phyloP scores from a whole-genome alignment of 495 filamentous ascomycete species.

The Pyrenopolyporus hunteri region DNA sequence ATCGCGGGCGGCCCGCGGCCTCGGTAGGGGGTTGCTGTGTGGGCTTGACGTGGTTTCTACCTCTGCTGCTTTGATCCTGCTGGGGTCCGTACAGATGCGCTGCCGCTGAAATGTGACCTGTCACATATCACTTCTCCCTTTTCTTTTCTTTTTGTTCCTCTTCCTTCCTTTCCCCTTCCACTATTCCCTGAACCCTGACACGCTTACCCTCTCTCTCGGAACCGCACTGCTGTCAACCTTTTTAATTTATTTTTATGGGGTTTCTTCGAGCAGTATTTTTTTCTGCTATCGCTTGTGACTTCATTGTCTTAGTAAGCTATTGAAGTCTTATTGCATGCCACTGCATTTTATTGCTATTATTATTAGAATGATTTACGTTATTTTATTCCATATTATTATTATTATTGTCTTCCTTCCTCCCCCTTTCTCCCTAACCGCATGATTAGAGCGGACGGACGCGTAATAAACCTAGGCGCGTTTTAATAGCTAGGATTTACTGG shows the following conservation, averaged over 20 bases:
- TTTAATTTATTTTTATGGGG: conserved; percentile 6
- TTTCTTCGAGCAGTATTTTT: background rate
- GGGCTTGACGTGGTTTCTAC: conserved; percentile 25
- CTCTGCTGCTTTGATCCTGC: background rate
- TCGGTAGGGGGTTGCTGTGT: conserved; percentile 10
- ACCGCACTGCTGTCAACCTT: conserved; percentile 1
- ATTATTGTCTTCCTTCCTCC: background rate
- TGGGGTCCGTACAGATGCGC: conserved; percentile 21
- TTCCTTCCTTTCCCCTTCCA: background rate
- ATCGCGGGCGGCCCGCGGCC: conserved; percentile 33
- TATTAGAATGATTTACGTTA: background rate
- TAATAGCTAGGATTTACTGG: too few relatives aligned
- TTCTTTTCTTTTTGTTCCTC: background rate
- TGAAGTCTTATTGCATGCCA: background rate
- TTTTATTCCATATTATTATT: background rate
- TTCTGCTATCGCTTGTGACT: conserved; percentile 17
- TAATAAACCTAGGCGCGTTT: too few relatives aligned
- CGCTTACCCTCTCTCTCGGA: conserved; percentile 9
- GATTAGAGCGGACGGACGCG: too few relatives aligned
- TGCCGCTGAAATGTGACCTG: conserved; percentile 16
- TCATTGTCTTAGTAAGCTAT: conserved; percentile 1
- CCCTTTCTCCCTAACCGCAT: background rate
- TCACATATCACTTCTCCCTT: conserved; percentile 33
- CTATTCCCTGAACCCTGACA: conserved; percentile 6
- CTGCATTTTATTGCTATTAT: background rate